Evolutionary conservation across 495 filamentous ascomycete genomes (phyloP).

Genomic region (Penicillium ucsense): DNA sequence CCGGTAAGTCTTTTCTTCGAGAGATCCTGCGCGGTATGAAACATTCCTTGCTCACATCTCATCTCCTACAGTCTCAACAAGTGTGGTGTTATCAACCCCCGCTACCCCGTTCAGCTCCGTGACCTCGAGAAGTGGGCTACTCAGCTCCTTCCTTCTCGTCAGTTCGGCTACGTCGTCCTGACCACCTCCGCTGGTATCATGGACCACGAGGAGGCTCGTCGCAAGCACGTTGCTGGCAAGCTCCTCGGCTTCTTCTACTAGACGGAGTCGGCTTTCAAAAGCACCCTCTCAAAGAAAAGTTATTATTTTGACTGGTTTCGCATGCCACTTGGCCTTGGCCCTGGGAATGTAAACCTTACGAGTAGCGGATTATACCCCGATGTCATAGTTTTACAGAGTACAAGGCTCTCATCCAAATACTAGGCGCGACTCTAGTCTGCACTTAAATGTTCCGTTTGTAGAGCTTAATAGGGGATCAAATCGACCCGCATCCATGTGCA

Average conservation of each 20-base stretch:
- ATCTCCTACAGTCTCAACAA: conserved; percentile 68
- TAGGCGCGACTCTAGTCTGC: conserved; percentile 16
- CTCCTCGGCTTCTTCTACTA: conserved; percentile 97
- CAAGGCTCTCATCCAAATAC: conserved; percentile 17
- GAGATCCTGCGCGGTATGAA: too few relatives aligned
- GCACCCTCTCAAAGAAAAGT: conserved; percentile 19
- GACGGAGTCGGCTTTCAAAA: conserved; percentile 22
- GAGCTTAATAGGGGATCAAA: background rate
- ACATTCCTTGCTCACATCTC: background rate
- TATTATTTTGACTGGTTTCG: conserved; percentile 20
- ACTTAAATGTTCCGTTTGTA: conserved; percentile 3
- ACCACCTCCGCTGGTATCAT: conserved; percentile 98
- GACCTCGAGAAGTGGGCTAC: conserved; percentile 99
- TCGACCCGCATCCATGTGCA: too few relatives aligned
- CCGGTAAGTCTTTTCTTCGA: conserved; percentile 32
- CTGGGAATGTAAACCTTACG: conserved; percentile 24
- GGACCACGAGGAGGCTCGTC: conserved; percentile 98
- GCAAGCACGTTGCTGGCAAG: conserved; percentile 96
- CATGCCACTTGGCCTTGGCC: conserved; percentile 17
- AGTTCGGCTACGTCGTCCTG: conserved; percentile 98
- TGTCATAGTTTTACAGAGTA: conserved; percentile 21
- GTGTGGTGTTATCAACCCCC: conserved; percentile 95
- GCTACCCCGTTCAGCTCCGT: conserved; percentile 95
- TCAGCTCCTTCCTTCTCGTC: conserved; percentile 96
- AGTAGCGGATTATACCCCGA: conserved; percentile 20